phyloP scores from a whole-genome alignment of 2,329 filamentous ascomycete species.

The Aspergillus aculeatinus region DNA sequence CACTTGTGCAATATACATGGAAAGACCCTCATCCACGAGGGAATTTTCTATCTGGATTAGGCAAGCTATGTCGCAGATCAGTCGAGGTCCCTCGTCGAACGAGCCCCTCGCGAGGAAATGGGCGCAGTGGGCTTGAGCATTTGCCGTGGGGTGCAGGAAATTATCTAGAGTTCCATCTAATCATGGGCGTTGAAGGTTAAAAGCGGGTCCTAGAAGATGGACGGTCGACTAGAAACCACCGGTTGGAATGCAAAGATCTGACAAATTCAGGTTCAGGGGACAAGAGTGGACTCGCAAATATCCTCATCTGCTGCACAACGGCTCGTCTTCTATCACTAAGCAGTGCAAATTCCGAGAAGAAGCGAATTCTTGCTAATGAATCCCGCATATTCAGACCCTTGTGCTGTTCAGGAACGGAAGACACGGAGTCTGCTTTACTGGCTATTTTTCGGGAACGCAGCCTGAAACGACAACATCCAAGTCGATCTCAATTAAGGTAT shows the following conservation, averaged over 20 bases:
- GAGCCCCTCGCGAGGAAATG: background rate
- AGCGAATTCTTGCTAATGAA: background rate
- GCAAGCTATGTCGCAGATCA: background rate
- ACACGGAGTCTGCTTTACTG: background rate
- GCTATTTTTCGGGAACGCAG: background rate
- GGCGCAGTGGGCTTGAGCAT: background rate
- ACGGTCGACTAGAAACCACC: background rate
- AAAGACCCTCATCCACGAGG: background rate
- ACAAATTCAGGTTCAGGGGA: background rate
- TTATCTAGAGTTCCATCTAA: background rate
- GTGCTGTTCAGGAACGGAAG: background rate
- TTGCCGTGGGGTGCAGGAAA: background rate
- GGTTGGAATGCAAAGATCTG: background rate
- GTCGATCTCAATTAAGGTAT: background rate
- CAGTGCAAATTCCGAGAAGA: background rate
- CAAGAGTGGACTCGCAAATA: background rate
- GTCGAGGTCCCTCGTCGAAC: background rate
- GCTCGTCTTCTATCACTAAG: background rate
- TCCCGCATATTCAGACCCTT: background rate
- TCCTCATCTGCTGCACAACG: background rate
- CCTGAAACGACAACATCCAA: background rate
- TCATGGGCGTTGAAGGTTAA: background rate
- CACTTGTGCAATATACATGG: background rate
- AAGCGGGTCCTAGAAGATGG: background rate
- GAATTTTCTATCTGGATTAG: background rate